Percentiles rank a stretch among this genome's conserved stretches.
These are phyloP conservation scores for Pseudogymnoascus sp. DNA, from an alignment of 2,329 filamentous ascomycete genomes.

Conservation along the genomic window DNA sequence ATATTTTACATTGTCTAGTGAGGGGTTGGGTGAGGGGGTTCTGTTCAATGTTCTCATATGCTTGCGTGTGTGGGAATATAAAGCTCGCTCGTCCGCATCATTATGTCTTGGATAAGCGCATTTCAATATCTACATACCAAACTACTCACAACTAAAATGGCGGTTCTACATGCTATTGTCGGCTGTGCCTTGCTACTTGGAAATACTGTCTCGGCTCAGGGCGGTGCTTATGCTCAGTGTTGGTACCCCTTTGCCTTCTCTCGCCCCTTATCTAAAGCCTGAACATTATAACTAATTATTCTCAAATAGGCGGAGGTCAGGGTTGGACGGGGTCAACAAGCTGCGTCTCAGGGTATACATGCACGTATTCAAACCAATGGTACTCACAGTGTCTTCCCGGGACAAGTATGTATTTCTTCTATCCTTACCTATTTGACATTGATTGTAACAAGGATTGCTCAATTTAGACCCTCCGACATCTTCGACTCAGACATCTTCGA, in stretches of 20 bases:
- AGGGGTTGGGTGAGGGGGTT: background rate
- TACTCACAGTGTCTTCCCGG: conserved; percentile 27
- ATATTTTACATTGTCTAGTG: background rate
- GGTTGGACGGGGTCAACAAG: conserved; percentile 24
- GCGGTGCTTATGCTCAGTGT: background rate
- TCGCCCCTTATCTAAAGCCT: background rate
- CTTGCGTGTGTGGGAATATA: background rate
- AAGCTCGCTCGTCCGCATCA: background rate
- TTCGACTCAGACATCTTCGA: no score
- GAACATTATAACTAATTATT: background rate
- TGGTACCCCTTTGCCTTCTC: background rate
- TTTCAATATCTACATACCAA: background rate
- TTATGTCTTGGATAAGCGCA: background rate
- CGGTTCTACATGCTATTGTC: background rate
- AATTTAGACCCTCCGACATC: no score
- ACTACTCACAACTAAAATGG: background rate
- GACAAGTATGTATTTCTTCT: conserved; percentile 13
- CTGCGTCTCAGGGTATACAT: conserved; percentile 26
- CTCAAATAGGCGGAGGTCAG: conserved; percentile 19
- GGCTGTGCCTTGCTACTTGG: background rate
- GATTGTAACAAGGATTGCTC: no score
- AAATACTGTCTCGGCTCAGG: background rate
- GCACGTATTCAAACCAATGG: conserved; percentile 21
- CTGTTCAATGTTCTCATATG: background rate
- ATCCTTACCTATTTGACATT: background rate